Evolutionary conservation across 2,329 filamentous ascomycete genomes (phyloP), one percentile per base, ranked within the genome.

Genomic region (Eutypa lata): DNA sequence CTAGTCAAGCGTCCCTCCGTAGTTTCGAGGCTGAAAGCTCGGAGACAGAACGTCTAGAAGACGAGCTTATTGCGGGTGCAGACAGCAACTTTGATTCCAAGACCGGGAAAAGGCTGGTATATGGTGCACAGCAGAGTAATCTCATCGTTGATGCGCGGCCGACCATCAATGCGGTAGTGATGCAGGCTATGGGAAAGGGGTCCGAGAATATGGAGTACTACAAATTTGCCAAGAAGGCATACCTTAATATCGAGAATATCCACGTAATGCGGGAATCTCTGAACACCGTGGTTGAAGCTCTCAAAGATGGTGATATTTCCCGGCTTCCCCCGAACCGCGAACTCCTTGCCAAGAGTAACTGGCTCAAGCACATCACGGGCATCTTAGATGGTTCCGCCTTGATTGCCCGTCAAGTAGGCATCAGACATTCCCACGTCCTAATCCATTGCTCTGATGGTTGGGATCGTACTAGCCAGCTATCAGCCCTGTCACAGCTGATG

Each of bases 151-250:
- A 99, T 74, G 94, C 94, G 44, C 85, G 94, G 45, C 94, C 94
- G 16, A 94, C 88, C 3, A 87, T 99, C 61, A 99, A 99, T 68
- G 94, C 94, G 19, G 86, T 92, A 61, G 91, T 91, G 7, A 97
- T 97, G 82, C 92, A 97, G 69, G 90, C 92, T 3, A 86, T 93
- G 58, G 94, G 94, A 7, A 86, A 92, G 68, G 94, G 94, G 2
- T 96, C 93, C 0, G 94, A 99, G 71, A 96, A 97, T 65, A 97
- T 97, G 90, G 90, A 96, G 59, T 89, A 96, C 71, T 99, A 99
- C 74, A 90, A 88, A 56, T 93, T 92, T 64, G 91, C 91, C 16
- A 88, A 87, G 54, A 96, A 97, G 71, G 88, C 88, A 28, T 99
- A 95, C 67, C 81, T 99, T 52, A 94, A 90, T 57, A 99, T 99